Evolutionary conservation across 208 protist species (phyloP), one percentile per base, ranked within the genome.

Genomic region (Acanthamoeba comandoni): DNA sequence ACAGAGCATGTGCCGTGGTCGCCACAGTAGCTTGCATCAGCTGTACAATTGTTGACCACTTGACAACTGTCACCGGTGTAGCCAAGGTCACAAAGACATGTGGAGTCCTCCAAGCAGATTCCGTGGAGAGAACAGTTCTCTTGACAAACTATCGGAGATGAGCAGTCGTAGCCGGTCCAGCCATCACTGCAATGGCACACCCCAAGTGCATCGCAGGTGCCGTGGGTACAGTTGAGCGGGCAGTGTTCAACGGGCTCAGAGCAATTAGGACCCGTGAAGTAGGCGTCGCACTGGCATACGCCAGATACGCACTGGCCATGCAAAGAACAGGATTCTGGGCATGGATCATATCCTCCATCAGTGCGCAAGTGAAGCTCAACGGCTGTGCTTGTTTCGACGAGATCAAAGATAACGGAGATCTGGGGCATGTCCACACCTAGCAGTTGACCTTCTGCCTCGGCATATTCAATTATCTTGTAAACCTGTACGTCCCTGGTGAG

Each of bases 101-200:
- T 53, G 48, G 51, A 48, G 49, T 13, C 35, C 26, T 19, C 22
- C 26, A 53, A 11, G 71, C 71, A 82, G 17, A 35, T 53, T 48
- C 71, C 71, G 49, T 82, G 24, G 71, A 48, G 51, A 22, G 71
- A 82, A 53, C 71, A 82, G 67, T 64, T 64, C 12, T 53, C 71
- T 26, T 48, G 11, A 53, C 71, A 82, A 53, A 53, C 60, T 29
- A 53, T 22, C 12, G 35, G 71, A 4, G 71, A 22, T 26, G 71
- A 82, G n/a, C 71, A 82, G 49, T 82, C 71, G 19, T 22, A 22
- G 35, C 71, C 71, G n/a, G 71, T 62, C 22, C 26, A 82, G 71
- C 71, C 71, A 31, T 15, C 71, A 15, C 9, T 29, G 71, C 71
- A 82, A 13, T n/a, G 22, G 71, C 71, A 82, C 48, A 82, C 71